Conservation (phyloP, 2,329 filamentous ascomycete genomes). For the Penicillium sclerotiorum region DNA sequence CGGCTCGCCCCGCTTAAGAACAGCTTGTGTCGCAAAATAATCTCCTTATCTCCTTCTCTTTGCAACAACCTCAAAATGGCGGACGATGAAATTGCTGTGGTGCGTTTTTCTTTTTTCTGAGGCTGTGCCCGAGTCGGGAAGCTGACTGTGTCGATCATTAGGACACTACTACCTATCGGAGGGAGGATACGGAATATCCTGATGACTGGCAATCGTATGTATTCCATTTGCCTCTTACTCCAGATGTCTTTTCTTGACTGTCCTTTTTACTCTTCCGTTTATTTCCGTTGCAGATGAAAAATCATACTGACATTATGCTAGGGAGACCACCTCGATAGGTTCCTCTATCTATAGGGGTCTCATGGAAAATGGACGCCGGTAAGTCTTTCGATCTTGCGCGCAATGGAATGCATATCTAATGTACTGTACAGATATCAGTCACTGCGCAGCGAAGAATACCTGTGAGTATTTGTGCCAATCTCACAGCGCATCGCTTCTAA, state of each 20-base stretch:
- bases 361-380: constrained; percentile 20
- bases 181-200: constrained; percentile 1
- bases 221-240: neutral
- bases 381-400: neutral
- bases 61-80: neutral
- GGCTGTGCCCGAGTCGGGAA: too few species aligned
- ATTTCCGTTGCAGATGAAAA: neutral
- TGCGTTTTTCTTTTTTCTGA: neutral
- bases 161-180: neutral
- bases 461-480: too few species aligned
- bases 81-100: neutral
- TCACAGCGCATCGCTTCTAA: neutral
- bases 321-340: constrained; percentile 19
- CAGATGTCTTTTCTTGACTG: neutral
- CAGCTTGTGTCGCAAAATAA: neutral
- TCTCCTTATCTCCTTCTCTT: neutral
- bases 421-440: constrained; percentile 16
- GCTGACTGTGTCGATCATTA: neutral
- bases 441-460: constrained; percentile 10
- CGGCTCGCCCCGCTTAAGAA: neutral
- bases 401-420: neutral
- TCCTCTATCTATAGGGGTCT: constrained; percentile 19
- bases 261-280: neutral
- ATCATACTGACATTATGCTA: neutral
- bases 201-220: constrained; percentile 22